Base-by-base conservation (phyloP, 805 yeast genomes). In the Saccharomycodes ludwigii region DNA sequence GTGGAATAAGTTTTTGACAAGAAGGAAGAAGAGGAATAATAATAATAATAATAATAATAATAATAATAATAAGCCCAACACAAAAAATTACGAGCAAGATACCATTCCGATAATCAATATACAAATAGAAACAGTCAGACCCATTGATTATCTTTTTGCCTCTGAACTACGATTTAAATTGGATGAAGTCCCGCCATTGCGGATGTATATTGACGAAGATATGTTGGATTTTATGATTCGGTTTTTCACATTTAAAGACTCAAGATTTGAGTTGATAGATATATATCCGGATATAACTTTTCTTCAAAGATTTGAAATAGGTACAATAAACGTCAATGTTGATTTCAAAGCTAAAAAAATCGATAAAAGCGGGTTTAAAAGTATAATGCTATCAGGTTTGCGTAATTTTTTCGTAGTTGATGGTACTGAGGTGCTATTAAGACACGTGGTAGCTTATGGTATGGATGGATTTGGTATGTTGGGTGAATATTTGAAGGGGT, bases 321-420 rank as follows among this genome's bases (percentile, higher is more conserved):
- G 68, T 35, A 59, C 75, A 0, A 56, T 82, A 3, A 66, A 63
- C 29, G 50, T 91, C 14, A 74, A 74, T 39, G 59, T 91, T 24
- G 97, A 91, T 53, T 91, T 91, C 52, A 85, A 84, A 49, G 97
- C 98, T 0, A 85, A 85, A 50, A 80, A 74, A 41, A 66, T 88
- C 18, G 94, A 88, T 51, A 82, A 80, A 47, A 15, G 71, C 74
- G 2, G 95, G 94, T 0, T 66, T 86, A 19, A 63, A 82, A 36
- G 84, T 0, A 21, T 18, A 13, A 18, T 30, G 9, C 19, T 55
- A 10, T 75, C 79, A 3, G 96, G 88, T 50, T 68, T 91, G 32
- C 74, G 84, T 69, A 91, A 91, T 50, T 71, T 91, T 40, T 86
- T 91, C 54, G 76, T 78, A 6, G 63, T 91, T 23, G 95, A 88